Base-by-base conservation (phyloP, 202 grass and related monocot genomes). In the Dendrocalamus latiflorus region DNA sequence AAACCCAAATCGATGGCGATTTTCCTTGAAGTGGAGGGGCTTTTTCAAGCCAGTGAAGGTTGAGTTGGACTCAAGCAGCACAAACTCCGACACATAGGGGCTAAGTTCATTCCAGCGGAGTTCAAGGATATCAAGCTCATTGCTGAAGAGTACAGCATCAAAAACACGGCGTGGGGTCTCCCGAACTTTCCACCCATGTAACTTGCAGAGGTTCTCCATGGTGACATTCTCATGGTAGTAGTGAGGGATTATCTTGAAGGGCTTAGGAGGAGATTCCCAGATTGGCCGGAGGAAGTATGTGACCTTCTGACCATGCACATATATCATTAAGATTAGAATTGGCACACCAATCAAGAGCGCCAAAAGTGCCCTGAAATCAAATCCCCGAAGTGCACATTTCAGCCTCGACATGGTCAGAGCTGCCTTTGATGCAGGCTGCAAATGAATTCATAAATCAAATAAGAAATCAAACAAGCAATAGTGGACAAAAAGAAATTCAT, bases 31-130 rank as follows among this genome's bases (percentile, higher is more conserved):
- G 70, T 84, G 76, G 43, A 99, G 93, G 0, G 91, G 68, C 64
- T 99, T 99, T 57, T 43, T 76, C 28, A 84, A 51, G 25, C 91
- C 91, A 54, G 96, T 96, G 85, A 99, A 99, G 8, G 96, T 99
- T 44, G 96, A 99, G 84, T 99, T 99, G 25, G 96, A 96, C 63
- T 99, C 96, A 0, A 99, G 91, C 79, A 99, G 80, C 28, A 99
- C 89, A 59, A 94, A 96, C 78, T 99, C 96, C 9, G 91, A 95
- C 24, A 99, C 91, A 70, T 94, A 99, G 4, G 96, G 96, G 72
- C 93, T 99, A 14, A 99, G 91, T 49, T 99, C 96, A 49, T 99
- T 93, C 96, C 96, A 99, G 15, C 96, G 93, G 17, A 99, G 86
- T 9, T 87, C 83, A 26, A 99, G 93, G 22, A 99, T 99, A 74